Percentiles rank a stretch among this genome's conserved stretches.
phyloP scores from a whole-genome alignment of 352 stramenopile species.

The Pythium rishiriense region DNA sequence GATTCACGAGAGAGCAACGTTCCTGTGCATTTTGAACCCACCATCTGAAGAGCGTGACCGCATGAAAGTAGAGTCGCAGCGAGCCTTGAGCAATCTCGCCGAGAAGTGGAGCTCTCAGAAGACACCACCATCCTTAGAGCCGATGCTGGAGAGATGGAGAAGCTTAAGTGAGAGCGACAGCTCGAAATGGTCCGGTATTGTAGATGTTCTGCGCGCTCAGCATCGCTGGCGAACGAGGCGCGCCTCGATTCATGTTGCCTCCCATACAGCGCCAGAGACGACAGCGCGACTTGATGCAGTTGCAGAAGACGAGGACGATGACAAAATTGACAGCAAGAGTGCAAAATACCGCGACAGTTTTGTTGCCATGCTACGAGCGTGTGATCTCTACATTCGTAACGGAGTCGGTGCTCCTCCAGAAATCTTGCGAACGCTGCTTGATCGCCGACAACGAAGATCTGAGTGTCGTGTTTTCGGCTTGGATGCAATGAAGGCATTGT shows the following conservation, averaged over 20 bases:
- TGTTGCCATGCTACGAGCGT: conserved; percentile 81
- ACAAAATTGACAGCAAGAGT: conserved; percentile 25
- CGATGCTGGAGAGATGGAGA: conserved; percentile 87
- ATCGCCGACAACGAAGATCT: conserved; percentile 67
- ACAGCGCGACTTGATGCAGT: conserved; percentile 23
- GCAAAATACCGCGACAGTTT: conserved; percentile 65
- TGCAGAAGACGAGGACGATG: conserved; percentile 28
- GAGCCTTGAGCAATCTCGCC: conserved; percentile 76
- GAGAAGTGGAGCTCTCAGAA: conserved; percentile 87
- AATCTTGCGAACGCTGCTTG: conserved; percentile 65
- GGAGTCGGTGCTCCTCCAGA: conserved; percentile 80
- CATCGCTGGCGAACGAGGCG: conserved; percentile 58
- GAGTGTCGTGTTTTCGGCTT: conserved; percentile 79
- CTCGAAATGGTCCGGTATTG: conserved; percentile 85
- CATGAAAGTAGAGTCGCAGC: conserved; percentile 64
- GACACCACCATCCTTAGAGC: conserved; percentile 77
- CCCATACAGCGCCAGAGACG: background rate
- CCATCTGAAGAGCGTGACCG: conserved; percentile 70
- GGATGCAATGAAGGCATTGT: conserved; percentile 78
- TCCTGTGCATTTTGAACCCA: conserved; percentile 74
- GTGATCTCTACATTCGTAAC: conserved; percentile 86
- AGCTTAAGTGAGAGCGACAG: conserved; percentile 71
- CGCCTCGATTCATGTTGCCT: conserved; percentile 38
- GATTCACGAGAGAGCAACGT: conserved; percentile 67
- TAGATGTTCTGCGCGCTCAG: conserved; percentile 80